A percentile compares a stretch with the other conserved stretches of the same genome.
Conservation (phyloP, 2,329 filamentous ascomycete species). For the Fusarium clavum region DNA sequence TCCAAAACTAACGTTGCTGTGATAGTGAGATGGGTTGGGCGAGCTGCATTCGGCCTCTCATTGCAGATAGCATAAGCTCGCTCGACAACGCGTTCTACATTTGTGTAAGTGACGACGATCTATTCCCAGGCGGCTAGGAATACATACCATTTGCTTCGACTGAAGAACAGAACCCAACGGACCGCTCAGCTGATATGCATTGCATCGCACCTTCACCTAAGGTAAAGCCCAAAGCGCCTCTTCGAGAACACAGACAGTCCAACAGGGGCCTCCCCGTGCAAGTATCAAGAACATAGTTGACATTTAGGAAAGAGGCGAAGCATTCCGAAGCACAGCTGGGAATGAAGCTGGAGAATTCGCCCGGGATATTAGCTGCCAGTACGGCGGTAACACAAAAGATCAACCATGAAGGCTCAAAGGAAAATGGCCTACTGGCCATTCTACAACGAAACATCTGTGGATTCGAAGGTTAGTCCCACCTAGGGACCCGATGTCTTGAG, state of each 20-base stretch:
- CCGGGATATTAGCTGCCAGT: conserved; percentile 49
- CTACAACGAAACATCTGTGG: conserved; percentile 57
- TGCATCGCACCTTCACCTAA: conserved; percentile 77
- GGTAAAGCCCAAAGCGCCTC: conserved; percentile 72
- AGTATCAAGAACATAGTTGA: conserved; percentile 64
- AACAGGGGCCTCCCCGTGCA: conserved; percentile 66
- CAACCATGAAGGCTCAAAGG: conserved; percentile 49
- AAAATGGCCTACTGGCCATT: conserved; percentile 55
- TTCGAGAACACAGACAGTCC: conserved; percentile 71
- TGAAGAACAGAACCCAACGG: conserved; percentile 63
- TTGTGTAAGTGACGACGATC: conserved; percentile 28
- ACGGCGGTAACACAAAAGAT: conserved; percentile 46
- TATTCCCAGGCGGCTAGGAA: background rate
- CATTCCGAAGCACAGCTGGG: conserved; percentile 71
- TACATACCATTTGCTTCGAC: conserved; percentile 54
- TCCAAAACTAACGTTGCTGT: conserved; percentile 65
- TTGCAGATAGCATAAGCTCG: conserved; percentile 70
- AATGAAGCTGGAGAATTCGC: conserved; percentile 58
- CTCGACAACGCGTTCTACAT: conserved; percentile 56
- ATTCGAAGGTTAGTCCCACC: conserved; percentile 9
- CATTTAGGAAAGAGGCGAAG: conserved; percentile 70
- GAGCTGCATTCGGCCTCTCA: conserved; percentile 60
- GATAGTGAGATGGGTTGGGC: conserved; percentile 69
- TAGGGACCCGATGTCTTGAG: background rate
- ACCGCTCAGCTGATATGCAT: conserved; percentile 69